Percentiles rank a stretch among this genome's conserved stretches.
Conservation (phyloP, 345 rosid genomes). For the Rhodomyrtus tomentosa region DNA sequence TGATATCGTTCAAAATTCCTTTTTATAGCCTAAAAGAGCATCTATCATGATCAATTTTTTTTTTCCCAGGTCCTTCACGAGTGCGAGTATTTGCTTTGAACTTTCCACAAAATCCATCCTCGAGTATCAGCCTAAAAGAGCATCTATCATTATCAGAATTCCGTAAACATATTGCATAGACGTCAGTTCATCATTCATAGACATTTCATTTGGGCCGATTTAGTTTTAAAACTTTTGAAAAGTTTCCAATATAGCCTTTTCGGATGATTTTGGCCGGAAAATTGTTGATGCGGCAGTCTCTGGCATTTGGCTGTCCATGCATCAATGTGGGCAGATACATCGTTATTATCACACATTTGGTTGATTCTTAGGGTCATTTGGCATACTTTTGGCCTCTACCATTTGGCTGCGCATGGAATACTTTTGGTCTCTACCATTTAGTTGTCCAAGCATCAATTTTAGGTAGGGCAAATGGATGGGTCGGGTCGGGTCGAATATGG, state of each 20-base stretch:
- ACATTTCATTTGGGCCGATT: neutral
- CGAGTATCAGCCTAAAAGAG: too few species aligned
- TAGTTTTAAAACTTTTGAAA: neutral
- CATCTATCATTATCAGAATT: too few species aligned
- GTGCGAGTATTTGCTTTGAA: neutral
- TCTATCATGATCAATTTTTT: too few species aligned
- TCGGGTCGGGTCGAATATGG: too few species aligned
- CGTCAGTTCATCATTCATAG: too few species aligned
- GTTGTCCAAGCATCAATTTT: neutral
- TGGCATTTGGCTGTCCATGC: neutral
- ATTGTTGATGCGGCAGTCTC: neutral
- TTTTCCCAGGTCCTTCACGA: too few species aligned
- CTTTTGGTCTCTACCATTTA: neutral
- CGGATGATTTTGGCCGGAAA: accelerated
- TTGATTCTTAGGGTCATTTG: neutral
- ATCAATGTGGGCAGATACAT: neutral
- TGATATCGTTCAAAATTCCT: too few species aligned
- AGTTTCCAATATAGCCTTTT: accelerated
- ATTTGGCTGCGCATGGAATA: neutral
- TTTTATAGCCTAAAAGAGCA: too few species aligned
- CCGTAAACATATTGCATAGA: too few species aligned
- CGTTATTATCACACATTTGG: neutral
- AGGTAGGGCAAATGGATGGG: too few species aligned
- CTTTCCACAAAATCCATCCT: neutral
- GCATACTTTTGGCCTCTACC: neutral